phyloP scores from a whole-genome alignment of 441 rosid species.

The Corymbia citriodora region DNA sequence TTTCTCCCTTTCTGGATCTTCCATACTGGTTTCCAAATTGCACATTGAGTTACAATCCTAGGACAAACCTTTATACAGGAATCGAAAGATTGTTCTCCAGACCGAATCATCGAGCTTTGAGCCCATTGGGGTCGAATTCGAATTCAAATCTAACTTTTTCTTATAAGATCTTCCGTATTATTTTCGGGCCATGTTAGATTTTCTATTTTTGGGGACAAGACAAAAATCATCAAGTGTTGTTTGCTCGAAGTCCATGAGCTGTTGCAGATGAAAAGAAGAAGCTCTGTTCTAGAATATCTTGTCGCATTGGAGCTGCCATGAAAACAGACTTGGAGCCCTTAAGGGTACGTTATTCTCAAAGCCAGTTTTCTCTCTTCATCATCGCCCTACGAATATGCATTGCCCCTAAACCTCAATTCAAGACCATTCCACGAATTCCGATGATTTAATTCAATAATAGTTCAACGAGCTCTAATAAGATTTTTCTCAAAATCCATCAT shows the following conservation, averaged over 20 bases:
- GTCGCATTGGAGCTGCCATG: background rate
- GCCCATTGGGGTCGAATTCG: accelerated
- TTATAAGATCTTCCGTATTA: background rate
- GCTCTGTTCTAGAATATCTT: background rate
- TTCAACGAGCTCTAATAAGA: no score
- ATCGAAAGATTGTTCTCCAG: accelerated
- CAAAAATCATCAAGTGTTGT: background rate
- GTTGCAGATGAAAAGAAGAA: background rate
- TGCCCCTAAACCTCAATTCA: background rate
- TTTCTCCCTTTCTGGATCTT: background rate
- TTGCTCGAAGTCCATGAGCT: background rate
- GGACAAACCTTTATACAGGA: accelerated
- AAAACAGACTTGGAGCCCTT: background rate
- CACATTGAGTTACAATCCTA: background rate
- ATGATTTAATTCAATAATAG: no score
- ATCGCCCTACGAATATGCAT: background rate
- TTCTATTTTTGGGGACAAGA: background rate
- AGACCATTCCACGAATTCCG: background rate
- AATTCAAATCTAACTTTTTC: accelerated
- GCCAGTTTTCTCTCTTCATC: background rate
- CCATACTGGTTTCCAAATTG: accelerated
- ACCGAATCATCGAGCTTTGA: accelerated
- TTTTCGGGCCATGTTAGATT: accelerated
- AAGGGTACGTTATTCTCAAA: background rate
- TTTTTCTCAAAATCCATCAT: no score